Percentiles rank a stretch among this genome's conserved stretches.
These are phyloP conservation scores for Aspergillus sclerotialis DNA, from an alignment of 2,329 filamentous ascomycete genomes.

Conservation along the genomic window DNA sequence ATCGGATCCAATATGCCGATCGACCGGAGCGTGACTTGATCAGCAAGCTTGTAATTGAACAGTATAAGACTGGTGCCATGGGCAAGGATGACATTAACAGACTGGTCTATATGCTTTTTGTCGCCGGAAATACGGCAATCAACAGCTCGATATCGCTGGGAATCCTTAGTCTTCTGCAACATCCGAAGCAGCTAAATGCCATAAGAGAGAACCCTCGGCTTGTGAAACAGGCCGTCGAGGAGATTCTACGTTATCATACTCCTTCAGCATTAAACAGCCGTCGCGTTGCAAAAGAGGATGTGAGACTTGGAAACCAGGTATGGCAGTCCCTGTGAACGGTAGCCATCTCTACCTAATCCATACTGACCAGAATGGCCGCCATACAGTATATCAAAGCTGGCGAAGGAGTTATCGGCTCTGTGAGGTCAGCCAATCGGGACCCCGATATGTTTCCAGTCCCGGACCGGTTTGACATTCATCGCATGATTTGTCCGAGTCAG, in stretches of 20 bases:
- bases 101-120: not conserved
- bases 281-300: not conserved
- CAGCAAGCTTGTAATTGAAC: too few relatives aligned
- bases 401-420: not conserved
- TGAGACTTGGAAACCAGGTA: not conserved
- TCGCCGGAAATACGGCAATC: not conserved
- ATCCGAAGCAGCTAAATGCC: not conserved
- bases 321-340: too few relatives aligned
- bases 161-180: not conserved
- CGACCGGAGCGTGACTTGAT: too few relatives aligned
- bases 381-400: not conserved
- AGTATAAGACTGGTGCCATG: not conserved
- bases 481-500: not conserved
- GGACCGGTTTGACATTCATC: not conserved
- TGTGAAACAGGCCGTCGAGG: not conserved
- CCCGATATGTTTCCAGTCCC: not conserved
- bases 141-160: not conserved
- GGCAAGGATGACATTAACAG: not conserved
- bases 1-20: too few relatives aligned
- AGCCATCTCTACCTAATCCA: too few relatives aligned
- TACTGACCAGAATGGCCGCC: not conserved
- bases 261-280: not conserved
- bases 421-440: not conserved
- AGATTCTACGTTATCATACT: not conserved
- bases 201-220: not conserved